Evolutionary conservation across 352 stramenopile species (phyloP).

Genomic region (Phytophthora pini): DNA sequence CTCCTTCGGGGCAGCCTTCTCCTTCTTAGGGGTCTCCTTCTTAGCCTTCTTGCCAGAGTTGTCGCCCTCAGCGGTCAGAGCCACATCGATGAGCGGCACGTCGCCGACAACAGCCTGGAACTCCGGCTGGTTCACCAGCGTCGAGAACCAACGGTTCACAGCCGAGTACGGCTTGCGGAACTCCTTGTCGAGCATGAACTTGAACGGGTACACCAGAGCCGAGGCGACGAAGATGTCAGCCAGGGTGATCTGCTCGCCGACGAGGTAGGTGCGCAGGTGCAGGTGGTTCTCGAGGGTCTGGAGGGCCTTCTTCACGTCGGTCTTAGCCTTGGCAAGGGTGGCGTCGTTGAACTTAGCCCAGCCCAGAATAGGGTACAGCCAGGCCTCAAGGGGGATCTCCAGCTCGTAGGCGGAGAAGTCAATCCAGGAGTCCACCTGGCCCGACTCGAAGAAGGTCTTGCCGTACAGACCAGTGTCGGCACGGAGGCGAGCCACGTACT

Average conservation of each 20-base stretch:
- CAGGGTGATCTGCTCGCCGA: slow-evolving; percentile 93
- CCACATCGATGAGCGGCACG: slow-evolving; percentile 84
- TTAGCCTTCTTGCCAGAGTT: slow-evolving; percentile 44
- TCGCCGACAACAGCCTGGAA: slow-evolving; percentile 93
- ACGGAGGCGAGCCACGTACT: slow-evolving; percentile 92
- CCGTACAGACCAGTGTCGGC: slow-evolving; percentile 89
- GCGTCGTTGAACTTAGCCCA: slow-evolving; percentile 81
- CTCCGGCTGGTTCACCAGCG: slow-evolving; percentile 93
- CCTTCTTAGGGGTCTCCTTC: slow-evolving; percentile 53
- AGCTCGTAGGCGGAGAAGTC: slow-evolving; percentile 93
- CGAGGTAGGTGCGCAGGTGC: slow-evolving; percentile 90
- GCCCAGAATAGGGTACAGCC: slow-evolving; percentile 91
- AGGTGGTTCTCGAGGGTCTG: slow-evolving; percentile 91
- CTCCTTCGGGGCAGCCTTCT: slow-evolving; percentile 45
- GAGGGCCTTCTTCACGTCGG: slow-evolving; percentile 89
- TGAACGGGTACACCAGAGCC: slow-evolving; percentile 95
- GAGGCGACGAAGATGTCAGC: slow-evolving; percentile 93
- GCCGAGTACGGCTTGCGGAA: slow-evolving; percentile 90
- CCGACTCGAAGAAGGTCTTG: slow-evolving; percentile 91
- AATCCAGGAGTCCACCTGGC: slow-evolving; percentile 93
- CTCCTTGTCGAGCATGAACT: slow-evolving; percentile 91
- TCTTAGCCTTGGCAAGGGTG: slow-evolving; percentile 85
- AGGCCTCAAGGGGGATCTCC: slow-evolving; percentile 87
- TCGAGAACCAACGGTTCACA: slow-evolving; percentile 93
- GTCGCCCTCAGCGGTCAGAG: slow-evolving; percentile 70